Conservation (phyloP, 2,329 filamentous ascomycete species). For the Aspergillus texensis region DNA sequence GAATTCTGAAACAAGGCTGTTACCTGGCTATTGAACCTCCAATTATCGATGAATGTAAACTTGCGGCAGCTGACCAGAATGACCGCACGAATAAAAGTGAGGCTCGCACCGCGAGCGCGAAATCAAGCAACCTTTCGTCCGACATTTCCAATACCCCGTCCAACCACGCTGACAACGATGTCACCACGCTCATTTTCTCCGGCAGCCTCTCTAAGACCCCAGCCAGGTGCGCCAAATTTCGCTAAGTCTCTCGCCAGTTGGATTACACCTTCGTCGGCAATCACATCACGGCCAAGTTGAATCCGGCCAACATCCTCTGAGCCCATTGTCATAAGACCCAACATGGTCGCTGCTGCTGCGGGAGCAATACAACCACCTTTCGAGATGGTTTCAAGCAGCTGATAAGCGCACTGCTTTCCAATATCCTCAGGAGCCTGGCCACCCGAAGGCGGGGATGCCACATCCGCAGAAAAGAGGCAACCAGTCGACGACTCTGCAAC, state of each 20-base stretch:
- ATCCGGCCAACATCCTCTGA: slow-evolving; percentile 91
- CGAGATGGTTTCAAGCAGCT: slow-evolving; percentile 80
- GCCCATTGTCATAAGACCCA: slow-evolving; percentile 97
- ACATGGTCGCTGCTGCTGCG: slow-evolving; percentile 71
- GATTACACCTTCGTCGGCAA: slow-evolving; percentile 79
- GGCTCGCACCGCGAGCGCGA: background rate
- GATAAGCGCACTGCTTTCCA: slow-evolving; percentile 83
- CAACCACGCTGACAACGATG: slow-evolving; percentile 87
- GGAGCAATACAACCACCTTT: slow-evolving; percentile 79
- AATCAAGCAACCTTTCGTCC: slow-evolving; percentile 79
- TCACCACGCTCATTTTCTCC: slow-evolving; percentile 66
- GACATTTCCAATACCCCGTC: slow-evolving; percentile 90
- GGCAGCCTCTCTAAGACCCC: slow-evolving; percentile 79
- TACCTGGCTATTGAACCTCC: slow-evolving; percentile 10
- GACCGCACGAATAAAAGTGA: slow-evolving; percentile 5
- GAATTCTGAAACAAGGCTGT: slow-evolving; percentile 18
- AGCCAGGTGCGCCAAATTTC: slow-evolving; percentile 86
- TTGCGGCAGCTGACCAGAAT: slow-evolving; percentile 2
- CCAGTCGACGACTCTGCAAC: slow-evolving; percentile 92
- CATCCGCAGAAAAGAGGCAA: slow-evolving; percentile 85
- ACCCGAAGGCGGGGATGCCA: slow-evolving; percentile 71
- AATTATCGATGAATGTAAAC: slow-evolving; percentile 4
- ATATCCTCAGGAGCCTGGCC: slow-evolving; percentile 88
- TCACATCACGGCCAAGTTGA: slow-evolving; percentile 75
- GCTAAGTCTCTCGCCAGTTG: slow-evolving; percentile 80